phyloP scores from a whole-genome alignment of 176 grass and related monocot genomes.

The Ensete ventricosum region DNA sequence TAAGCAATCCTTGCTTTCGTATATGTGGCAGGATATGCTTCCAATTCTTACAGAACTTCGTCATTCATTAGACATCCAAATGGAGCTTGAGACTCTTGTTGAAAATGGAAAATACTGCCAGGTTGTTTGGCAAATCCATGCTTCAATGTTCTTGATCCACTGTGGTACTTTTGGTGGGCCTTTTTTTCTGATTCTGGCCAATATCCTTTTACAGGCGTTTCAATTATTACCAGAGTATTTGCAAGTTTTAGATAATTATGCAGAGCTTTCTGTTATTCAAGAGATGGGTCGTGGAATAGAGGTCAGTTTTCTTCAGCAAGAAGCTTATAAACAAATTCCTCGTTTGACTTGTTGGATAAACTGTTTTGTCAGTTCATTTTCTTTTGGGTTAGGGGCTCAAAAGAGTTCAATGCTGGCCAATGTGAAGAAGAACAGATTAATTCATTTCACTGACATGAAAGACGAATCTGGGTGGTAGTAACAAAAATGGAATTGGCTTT shows the following conservation, averaged over 20 bases:
- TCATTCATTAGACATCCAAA: slow-evolving; percentile 77
- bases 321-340: background rate
- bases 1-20: background rate
- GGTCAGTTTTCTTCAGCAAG: slow-evolving; percentile 38
- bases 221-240: slow-evolving; percentile 92
- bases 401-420: background rate
- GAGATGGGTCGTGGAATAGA: slow-evolving; percentile 86
- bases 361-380: background rate
- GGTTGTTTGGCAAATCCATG: slow-evolving; percentile 25
- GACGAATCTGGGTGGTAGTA: too few relatives aligned
- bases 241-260: slow-evolving; percentile 98
- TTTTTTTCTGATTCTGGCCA: slow-evolving; percentile 19
- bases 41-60: slow-evolving; percentile 88
- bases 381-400: background rate
- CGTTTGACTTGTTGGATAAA: slow-evolving; percentile 10
- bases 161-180: background rate
- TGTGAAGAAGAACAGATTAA: background rate
- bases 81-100: slow-evolving; percentile 87
- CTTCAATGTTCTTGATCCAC: slow-evolving; percentile 1
- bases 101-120: slow-evolving; percentile 87
- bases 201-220: slow-evolving; percentile 61
- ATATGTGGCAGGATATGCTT: slow-evolving; percentile 73
- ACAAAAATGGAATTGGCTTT: background rate
- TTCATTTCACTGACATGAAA: background rate
- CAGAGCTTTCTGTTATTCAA: slow-evolving; percentile 73